These are phyloP conservation scores for Polytrichum commune DNA, from an alignment of 225 moss, liverwort and hornwort species.

Conservation along the genomic window DNA sequence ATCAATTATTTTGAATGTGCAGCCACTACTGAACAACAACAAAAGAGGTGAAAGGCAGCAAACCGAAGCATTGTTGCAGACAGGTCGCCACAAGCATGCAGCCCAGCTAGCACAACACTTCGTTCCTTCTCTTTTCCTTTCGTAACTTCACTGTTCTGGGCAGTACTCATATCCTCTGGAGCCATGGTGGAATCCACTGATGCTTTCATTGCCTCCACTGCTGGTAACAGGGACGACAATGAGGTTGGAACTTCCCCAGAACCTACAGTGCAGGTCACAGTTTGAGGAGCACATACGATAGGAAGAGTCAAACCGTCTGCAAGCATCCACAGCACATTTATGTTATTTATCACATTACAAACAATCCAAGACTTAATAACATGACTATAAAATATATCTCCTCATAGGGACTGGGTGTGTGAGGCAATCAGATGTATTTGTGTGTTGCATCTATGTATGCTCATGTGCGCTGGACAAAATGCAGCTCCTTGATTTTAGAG, in stretches of 20 bases:
- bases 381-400: too few relatives aligned
- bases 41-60: background rate
- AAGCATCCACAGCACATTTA: background rate
- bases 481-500: too few relatives aligned
- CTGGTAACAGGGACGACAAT: slow-evolving; percentile 40
- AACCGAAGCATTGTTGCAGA: slow-evolving; percentile 67
- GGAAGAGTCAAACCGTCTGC: slow-evolving; percentile 32
- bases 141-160: background rate
- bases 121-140: slow-evolving; percentile 11
- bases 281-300: slow-evolving; percentile 39
- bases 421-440: too few relatives aligned
- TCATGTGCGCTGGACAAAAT: too few relatives aligned
- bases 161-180: slow-evolving; percentile 3
- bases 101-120: slow-evolving; percentile 49
- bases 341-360: too few relatives aligned
- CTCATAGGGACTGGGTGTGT: too few relatives aligned
- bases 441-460: too few relatives aligned
- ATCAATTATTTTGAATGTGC: too few relatives aligned
- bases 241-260: slow-evolving; percentile 36
- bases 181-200: slow-evolving; percentile 5
- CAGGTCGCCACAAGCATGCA: slow-evolving; percentile 68
- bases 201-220: slow-evolving; percentile 24
- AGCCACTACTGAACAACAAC: too few relatives aligned
- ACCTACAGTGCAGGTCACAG: slow-evolving; percentile 54
- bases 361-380: too few relatives aligned